These are phyloP conservation scores for Nitzschia sp. DNA, from an alignment of 108 stramenopile species.

Conservation along the genomic window DNA sequence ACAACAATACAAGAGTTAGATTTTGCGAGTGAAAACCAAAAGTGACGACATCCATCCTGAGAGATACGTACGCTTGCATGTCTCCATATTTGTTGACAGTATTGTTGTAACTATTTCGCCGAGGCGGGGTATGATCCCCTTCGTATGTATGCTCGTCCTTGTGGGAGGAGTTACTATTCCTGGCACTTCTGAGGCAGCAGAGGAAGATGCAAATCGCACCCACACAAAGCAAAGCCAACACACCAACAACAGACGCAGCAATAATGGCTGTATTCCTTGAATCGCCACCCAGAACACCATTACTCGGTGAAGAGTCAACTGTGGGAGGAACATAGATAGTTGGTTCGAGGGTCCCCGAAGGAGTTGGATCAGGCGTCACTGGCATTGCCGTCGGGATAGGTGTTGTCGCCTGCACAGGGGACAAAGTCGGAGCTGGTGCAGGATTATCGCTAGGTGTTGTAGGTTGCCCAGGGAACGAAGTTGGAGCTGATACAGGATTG, in stretches of 20 bases:
- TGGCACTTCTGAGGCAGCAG: neutral
- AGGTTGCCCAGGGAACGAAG: neutral
- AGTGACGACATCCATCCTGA: neutral
- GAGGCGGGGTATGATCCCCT: slow-evolving; percentile 3
- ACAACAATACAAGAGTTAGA: neutral
- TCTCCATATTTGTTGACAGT: neutral
- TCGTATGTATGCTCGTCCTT: neutral
- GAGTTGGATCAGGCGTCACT: slow-evolving; percentile 5
- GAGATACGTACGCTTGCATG: slow-evolving; percentile 14
- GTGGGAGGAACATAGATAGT: neutral
- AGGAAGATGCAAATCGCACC: slow-evolving; percentile 20
- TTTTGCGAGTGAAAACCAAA: neutral
- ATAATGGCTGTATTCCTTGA: slow-evolving; percentile 29
- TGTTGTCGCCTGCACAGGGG: neutral
- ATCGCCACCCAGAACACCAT: neutral
- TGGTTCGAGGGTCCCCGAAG: slow-evolving; percentile 3
- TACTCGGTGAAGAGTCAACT: neutral
- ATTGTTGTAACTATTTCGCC: neutral
- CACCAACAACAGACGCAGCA: slow-evolving; percentile 40
- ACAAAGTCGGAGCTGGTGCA: neutral
- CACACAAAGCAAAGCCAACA: slow-evolving; percentile 20
- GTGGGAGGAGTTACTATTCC: no score
- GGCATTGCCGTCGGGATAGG: slow-evolving; percentile 1
- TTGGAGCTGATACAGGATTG: neutral
- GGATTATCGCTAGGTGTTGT: neutral